Conservation (phyloP, 2,329 filamentous ascomycete genomes). For the Onygenales sp. region DNA sequence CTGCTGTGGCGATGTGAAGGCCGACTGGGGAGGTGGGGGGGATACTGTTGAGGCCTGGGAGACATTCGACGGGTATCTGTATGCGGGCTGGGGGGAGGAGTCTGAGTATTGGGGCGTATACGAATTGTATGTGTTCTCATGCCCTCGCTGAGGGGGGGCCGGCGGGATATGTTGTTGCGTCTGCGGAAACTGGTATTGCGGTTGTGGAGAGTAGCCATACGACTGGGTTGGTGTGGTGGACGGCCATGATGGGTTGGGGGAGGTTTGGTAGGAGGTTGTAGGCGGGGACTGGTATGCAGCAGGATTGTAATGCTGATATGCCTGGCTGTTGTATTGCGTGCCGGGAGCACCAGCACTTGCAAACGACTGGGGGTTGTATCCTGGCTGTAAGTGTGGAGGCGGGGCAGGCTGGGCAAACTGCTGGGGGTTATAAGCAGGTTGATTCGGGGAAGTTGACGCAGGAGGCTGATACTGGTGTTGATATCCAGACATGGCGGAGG, state of each 20-base stretch:
- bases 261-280: slow-evolving; percentile 18
- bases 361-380: slow-evolving; percentile 66
- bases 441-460: slow-evolving; percentile 31
- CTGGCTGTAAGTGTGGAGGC: slow-evolving; percentile 37
- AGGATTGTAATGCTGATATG: slow-evolving; percentile 41
- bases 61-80: slow-evolving; percentile 16
- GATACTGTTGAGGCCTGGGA: slow-evolving; percentile 19
- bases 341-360: slow-evolving; percentile 14
- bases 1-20: slow-evolving; percentile 9
- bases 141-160: slow-evolving; percentile 25
- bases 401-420: slow-evolving; percentile 44
- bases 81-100: slow-evolving; percentile 17
- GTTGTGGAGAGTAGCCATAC: slow-evolving; percentile 23
- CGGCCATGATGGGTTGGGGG: slow-evolving; percentile 26
- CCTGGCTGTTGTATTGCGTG: slow-evolving; percentile 18
- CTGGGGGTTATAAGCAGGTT: slow-evolving; percentile 53
- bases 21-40: slow-evolving; percentile 3
- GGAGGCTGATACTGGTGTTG: slow-evolving; percentile 43
- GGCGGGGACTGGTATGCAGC: slow-evolving; percentile 37
- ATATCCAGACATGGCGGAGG: slow-evolving; percentile 35
- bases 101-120: slow-evolving; percentile 22
- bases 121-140: slow-evolving; percentile 27
- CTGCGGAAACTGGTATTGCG: slow-evolving; percentile 10
- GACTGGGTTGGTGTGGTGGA: slow-evolving; percentile 22
- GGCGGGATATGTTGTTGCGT: slow-evolving; percentile 13